Percentiles rank a stretch among this genome's conserved stretches.
phyloP scores from a whole-genome alignment of 169 alveolate species.

The Miamiensis avidus region DNA sequence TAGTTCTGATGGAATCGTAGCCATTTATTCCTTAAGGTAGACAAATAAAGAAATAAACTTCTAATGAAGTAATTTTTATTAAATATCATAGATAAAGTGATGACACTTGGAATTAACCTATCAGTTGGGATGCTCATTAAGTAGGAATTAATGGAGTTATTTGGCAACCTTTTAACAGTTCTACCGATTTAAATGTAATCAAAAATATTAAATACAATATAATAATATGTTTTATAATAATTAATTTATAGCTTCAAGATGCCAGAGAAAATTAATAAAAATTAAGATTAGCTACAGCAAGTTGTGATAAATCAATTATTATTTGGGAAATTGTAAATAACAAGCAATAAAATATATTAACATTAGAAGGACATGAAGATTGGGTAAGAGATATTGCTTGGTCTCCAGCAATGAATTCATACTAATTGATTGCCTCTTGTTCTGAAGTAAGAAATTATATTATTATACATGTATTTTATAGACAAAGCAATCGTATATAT shows the following conservation, averaged over 20 bases:
- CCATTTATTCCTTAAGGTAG: constrained; percentile 16
- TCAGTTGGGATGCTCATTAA: constrained; percentile 64
- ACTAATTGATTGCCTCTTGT: constrained; percentile 79
- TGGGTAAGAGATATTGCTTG: constrained; percentile 92
- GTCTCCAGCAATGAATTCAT: constrained; percentile 71
- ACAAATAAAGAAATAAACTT: neutral
- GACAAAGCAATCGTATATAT: no score
- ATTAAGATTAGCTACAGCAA: constrained; percentile 83
- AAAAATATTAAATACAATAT: constrained; percentile 27
- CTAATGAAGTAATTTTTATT: constrained; percentile 15
- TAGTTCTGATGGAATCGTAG: constrained; percentile 43
- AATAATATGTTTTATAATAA: no score
- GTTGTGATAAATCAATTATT: constrained; percentile 82
- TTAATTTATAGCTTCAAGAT: no score
- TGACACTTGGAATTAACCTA: constrained; percentile 44
- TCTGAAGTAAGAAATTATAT: constrained; percentile 36
- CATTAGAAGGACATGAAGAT: constrained; percentile 67
- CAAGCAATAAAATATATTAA: constrained; percentile 51
- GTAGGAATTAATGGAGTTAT: constrained; percentile 78
- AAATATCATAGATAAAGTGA: constrained; percentile 63
- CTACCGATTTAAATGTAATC: neutral
- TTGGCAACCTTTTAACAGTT: constrained; percentile 74
- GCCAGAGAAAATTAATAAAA: neutral
- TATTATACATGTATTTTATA: no score
- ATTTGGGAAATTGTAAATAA: constrained; percentile 80